Evolutionary conservation across 305 asterid species (phyloP), one percentile per base, ranked within the genome.

Genomic region (Fraxinus paxiana): DNA sequence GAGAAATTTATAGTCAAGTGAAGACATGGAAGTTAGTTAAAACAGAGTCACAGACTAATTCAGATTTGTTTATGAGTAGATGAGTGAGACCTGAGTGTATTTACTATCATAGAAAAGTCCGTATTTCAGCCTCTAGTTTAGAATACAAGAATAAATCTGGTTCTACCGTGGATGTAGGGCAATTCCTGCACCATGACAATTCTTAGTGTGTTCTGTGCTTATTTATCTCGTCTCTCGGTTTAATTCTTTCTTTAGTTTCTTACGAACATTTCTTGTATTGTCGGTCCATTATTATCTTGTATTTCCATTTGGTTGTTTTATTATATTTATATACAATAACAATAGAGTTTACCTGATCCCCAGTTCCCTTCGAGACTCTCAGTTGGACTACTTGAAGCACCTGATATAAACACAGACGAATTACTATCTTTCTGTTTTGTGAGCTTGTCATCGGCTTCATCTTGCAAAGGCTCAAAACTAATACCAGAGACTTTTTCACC

Each of bases 331-430:
- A 30, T 31, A 30, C 24, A n/a, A 70, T 48, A 63, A 77, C 24
- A 30, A 77, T 48, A 71, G 82, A 83, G 43, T 46, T 77, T 86
- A 94, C 98, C 98, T 88, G 98, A 91, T 78, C 98, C 97, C 91
- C 92, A 90, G 86, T 90, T 92, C 10, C 84, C 97, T 80, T 92
- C 98, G 30, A 93, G 77, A 85, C 97, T 89, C 80, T 90, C 95
- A 63, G 90, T 75, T 87, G 82, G 86, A 84, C 93, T 85, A 79
- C 86, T 80, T 76, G 91, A 87, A 76, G 80, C 85, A 83, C 77
- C 81, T 13, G 88, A 87, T 61, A 69, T 77, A 61, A 86, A 87
- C 76, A 79, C 75, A 17, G 83, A 88, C 30, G 89, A 83, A 81
- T 78, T 82, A 43, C 84, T 85, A 71, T 75, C 85, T 6, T 83